Conservation (phyloP, 1,284 basidiomycete species). For the Irpex sp. region DNA sequence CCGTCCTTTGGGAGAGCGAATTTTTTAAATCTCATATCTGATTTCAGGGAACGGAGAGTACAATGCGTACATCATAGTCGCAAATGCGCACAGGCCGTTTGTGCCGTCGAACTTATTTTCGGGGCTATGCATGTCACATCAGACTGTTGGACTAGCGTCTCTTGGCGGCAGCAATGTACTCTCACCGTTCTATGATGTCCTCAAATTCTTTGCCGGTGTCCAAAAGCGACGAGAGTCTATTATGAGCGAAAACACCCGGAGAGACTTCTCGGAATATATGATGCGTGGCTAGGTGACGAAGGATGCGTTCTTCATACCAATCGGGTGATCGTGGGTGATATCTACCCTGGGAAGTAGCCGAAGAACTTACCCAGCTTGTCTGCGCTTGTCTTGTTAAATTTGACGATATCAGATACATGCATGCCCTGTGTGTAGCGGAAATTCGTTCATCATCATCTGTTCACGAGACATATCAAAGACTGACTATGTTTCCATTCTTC, state of each 20-base stretch:
- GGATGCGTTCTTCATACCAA: not conserved
- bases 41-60: no score
- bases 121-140: not conserved
- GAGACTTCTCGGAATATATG: not conserved
- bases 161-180: not conserved
- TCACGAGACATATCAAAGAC: not conserved
- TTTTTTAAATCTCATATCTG: not conserved
- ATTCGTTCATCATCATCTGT: not conserved
- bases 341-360: not conserved
- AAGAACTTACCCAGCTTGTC: conserved; percentile 30
- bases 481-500: conserved; percentile 32
- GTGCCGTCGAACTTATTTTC: conserved; percentile 24
- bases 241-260: not conserved
- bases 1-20: not conserved
- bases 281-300: not conserved
- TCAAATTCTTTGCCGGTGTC: conserved; percentile 33
- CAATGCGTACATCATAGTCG: conserved; percentile 1
- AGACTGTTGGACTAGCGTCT: not conserved
- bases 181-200: not conserved
- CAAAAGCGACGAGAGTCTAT: conserved; percentile 31
- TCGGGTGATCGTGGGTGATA: no score
- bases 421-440: conserved; percentile 23
- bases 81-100: conserved; percentile 19
- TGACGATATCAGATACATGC: conserved; percentile 34
- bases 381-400: conserved; percentile 24